Evolutionary conservation across 2,329 filamentous ascomycete genomes (phyloP).

Genomic region (Alternaria sp.): DNA sequence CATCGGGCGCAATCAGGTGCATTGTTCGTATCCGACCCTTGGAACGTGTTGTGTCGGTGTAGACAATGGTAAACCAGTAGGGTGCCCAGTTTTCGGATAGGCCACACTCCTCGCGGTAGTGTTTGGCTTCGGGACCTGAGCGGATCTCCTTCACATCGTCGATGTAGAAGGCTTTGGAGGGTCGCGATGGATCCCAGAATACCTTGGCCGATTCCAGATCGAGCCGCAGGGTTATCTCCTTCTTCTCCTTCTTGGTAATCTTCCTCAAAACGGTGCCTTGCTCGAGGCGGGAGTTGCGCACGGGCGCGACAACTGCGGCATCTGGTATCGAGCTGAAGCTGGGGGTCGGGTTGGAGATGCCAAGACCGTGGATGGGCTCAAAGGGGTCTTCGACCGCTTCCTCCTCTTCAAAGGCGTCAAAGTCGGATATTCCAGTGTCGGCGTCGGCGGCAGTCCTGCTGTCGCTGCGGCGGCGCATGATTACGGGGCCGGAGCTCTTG

Average conservation of each 20-base stretch:
- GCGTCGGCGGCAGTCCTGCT: conserved; percentile 74
- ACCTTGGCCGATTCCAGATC: conserved; percentile 87
- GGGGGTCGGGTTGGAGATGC: conserved; percentile 48
- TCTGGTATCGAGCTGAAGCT: conserved; percentile 53
- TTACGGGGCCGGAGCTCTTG: conserved; percentile 86
- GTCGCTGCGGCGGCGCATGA: conserved; percentile 86
- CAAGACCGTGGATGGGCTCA: conserved; percentile 53
- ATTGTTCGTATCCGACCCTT: conserved; percentile 80
- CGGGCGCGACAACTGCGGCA: conserved; percentile 66
- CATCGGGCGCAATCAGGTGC: conserved; percentile 82
- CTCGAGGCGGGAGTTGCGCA: conserved; percentile 78
- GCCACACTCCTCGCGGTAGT: conserved; percentile 86
- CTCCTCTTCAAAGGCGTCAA: conserved; percentile 61
- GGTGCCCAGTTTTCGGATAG: conserved; percentile 72
- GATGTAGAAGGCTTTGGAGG: conserved; percentile 87
- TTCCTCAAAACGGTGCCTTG: conserved; percentile 82
- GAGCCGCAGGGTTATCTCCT: conserved; percentile 77
- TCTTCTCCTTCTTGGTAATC: conserved; percentile 82
- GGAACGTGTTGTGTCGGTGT: conserved; percentile 77
- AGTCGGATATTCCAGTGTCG: conserved; percentile 58
- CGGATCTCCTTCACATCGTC: conserved; percentile 95
- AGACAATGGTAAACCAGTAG: conserved; percentile 90
- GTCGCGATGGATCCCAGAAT: conserved; percentile 81
- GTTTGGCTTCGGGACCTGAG: conserved; percentile 80
- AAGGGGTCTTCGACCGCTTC: conserved; percentile 59